Evolutionary conservation across 2,329 filamentous ascomycete species (phyloP).

Genomic region (Epichloe glyceriae): DNA sequence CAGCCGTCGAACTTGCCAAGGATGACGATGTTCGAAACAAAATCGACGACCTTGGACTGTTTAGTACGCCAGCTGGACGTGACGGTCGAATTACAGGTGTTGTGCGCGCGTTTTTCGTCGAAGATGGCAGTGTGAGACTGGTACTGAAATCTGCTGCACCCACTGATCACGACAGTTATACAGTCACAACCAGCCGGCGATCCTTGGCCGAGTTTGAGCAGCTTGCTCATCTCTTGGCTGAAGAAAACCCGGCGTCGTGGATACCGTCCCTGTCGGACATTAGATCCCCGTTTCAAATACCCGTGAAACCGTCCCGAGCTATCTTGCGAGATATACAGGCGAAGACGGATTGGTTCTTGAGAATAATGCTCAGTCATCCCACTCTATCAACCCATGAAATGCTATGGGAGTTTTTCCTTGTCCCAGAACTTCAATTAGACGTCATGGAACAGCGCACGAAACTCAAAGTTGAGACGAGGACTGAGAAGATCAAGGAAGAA

Average conservation of each 20-base stretch:
- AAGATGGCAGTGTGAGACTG: constrained; percentile 85
- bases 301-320: constrained; percentile 78
- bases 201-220: constrained; percentile 86
- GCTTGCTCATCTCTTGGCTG: constrained; percentile 64
- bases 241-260: constrained; percentile 94
- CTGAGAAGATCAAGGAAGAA: constrained; percentile 80
- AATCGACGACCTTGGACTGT: constrained; percentile 84
- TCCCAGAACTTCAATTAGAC: constrained; percentile 80
- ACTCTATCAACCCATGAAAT: constrained; percentile 95
- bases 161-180: constrained; percentile 69
- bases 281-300: constrained; percentile 83
- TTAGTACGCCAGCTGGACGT: constrained; percentile 56
- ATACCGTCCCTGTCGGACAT: constrained; percentile 66
- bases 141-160: constrained; percentile 90
- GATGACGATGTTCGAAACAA: constrained; percentile 95
- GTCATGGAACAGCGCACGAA: constrained; percentile 83
- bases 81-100: constrained; percentile 84
- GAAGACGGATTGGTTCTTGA: constrained; percentile 75
- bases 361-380: constrained; percentile 72
- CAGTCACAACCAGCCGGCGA: constrained; percentile 84
- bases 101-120: constrained; percentile 91
- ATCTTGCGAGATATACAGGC: constrained; percentile 80
- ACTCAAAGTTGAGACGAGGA: constrained; percentile 70
- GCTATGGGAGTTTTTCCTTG: constrained; percentile 96
- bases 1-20: constrained; percentile 90